Evolutionary conservation across 768 basidiomycete species (phyloP).

Genomic region (Tephrocybe sp.): DNA sequence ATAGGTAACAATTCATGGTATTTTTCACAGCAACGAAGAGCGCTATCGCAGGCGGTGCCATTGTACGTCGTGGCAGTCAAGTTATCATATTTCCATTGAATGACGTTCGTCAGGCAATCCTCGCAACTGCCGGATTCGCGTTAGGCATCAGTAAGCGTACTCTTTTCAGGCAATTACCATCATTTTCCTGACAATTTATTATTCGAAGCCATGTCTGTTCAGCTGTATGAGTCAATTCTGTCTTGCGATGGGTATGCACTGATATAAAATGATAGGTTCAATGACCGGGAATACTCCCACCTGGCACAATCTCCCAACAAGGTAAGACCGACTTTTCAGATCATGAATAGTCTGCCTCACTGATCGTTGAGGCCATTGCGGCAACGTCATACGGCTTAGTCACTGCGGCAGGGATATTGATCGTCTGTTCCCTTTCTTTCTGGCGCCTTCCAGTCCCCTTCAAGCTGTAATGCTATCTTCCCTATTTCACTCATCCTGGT

Average conservation of each 20-base stretch:
- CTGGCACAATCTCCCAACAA: conserved; percentile 11
- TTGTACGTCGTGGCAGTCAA: conserved; percentile 1
- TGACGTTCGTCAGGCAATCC: conserved; percentile 1
- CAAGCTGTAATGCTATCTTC: conserved; percentile 7
- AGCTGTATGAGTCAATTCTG: not conserved
- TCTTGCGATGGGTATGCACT: not conserved
- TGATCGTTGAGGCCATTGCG: conserved; percentile 3
- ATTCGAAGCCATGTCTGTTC: not conserved
- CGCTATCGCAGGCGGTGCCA: conserved; percentile 6
- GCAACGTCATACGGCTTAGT: conserved; percentile 7
- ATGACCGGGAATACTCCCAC: conserved; percentile 6
- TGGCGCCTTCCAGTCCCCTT: conserved; percentile 9
- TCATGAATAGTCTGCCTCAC: not conserved
- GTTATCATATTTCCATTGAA: not conserved
- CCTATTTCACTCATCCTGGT: not conserved
- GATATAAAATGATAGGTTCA: conserved; percentile 3
- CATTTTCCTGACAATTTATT: not conserved
- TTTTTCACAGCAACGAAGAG: conserved; percentile 11
- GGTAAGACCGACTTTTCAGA: not conserved
- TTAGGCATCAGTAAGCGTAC: conserved; percentile 14
- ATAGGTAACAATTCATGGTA: not conserved
- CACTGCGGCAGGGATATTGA: conserved; percentile 10
- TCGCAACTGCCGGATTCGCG: conserved; percentile 13
- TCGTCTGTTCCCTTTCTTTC: conserved; percentile 1
- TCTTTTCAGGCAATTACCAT: not conserved